Evolutionary conservation across 805 yeast species (phyloP).

Genomic region (Spathaspora boniae): DNA sequence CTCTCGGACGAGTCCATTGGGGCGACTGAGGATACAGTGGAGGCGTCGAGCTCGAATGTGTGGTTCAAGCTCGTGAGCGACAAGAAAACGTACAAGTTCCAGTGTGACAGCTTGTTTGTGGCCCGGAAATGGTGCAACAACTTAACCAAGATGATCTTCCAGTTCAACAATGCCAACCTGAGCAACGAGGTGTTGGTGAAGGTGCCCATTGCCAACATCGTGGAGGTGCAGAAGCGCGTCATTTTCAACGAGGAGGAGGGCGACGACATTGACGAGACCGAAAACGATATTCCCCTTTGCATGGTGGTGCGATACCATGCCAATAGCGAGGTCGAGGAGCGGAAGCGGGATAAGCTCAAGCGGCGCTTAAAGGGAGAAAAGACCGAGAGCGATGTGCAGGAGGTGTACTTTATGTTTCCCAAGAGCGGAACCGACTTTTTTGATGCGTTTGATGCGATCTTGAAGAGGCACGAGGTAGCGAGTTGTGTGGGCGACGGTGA

Average conservation of each 20-base stretch:
- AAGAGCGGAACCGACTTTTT: slow-evolving; percentile 43
- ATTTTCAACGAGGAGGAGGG: slow-evolving; percentile 14
- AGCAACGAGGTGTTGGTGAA: slow-evolving; percentile 73
- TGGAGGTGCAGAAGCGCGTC: slow-evolving; percentile 53
- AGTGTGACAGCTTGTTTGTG: slow-evolving; percentile 66
- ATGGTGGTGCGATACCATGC: slow-evolving; percentile 54
- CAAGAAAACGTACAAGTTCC: slow-evolving; percentile 54
- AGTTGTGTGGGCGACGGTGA: no score
- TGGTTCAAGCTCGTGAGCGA: slow-evolving; percentile 63
- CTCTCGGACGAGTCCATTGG: slow-evolving; percentile 10
- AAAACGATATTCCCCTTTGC: slow-evolving; percentile 21
- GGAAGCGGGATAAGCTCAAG: slow-evolving; percentile 4
- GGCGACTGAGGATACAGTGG: slow-evolving; percentile 25
- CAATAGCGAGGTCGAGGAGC: slow-evolving; percentile 5
- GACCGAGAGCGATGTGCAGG: slow-evolving; percentile 54
- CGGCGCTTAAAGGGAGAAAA: slow-evolving; percentile 10
- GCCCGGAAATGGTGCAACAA: slow-evolving; percentile 81
- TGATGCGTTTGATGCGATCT: slow-evolving; percentile 24
- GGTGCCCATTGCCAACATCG: slow-evolving; percentile 67
- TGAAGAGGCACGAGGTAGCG: no score
- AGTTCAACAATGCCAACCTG: slow-evolving; percentile 55
- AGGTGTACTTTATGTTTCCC: slow-evolving; percentile 67
- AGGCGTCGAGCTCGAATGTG: slow-evolving; percentile 26
- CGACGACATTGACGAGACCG: slow-evolving; percentile 11
- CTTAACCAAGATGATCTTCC: slow-evolving; percentile 72